Evolutionary conservation across 495 filamentous ascomycete species (phyloP), one percentile per base, ranked within the genome.

Genomic region (Neurospora sp.): DNA sequence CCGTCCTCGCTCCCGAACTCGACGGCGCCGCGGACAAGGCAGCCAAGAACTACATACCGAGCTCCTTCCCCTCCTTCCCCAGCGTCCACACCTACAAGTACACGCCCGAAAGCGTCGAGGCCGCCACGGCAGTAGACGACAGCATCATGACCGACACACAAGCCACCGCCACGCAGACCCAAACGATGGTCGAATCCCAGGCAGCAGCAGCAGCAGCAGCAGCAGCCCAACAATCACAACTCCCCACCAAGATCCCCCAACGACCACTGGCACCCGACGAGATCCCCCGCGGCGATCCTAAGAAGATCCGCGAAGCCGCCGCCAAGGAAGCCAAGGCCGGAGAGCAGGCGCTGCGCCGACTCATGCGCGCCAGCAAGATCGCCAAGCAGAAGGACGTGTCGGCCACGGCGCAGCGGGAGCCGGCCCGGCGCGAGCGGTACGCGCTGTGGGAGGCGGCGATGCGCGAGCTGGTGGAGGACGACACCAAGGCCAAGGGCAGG

Each of bases 401-500:
- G 71, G 74, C 76, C 1, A 72, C 81, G 3, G 83, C 84, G 9
- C 79, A 83, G 71, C 80, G 76, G 31, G 75, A 84, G 42, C 71
- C 76, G 1, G 69, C 78, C 37, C 79, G 81, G 16, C 31, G 31
- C 31, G 73, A 82, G 16, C 79, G 85, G 39, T 81, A 85, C 69
- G 70, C 77, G 3, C 72, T 81, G 0, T 86, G 85, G 85, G 85
- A 86, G 75, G 62, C 72, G 1, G 79, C 83, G 4, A 85, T 86
- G 84, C 76, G 79, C 11, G 78, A 79, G 16, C 46, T 85, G 11
- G 78, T 86, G 3, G 81, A 83, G 39, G 77, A 79, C 11, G 76
- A 77, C 9, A 77, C 71, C 27, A 91, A 89, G 77, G 90, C 89
- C 81, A 91, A 89, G 77, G 90, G 84, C 12, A 91, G 86, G 71